Evolutionary conservation across 2,329 filamentous ascomycete genomes (phyloP).

Genomic region (Ophiocordyceps camponoti-leonardi): DNA sequence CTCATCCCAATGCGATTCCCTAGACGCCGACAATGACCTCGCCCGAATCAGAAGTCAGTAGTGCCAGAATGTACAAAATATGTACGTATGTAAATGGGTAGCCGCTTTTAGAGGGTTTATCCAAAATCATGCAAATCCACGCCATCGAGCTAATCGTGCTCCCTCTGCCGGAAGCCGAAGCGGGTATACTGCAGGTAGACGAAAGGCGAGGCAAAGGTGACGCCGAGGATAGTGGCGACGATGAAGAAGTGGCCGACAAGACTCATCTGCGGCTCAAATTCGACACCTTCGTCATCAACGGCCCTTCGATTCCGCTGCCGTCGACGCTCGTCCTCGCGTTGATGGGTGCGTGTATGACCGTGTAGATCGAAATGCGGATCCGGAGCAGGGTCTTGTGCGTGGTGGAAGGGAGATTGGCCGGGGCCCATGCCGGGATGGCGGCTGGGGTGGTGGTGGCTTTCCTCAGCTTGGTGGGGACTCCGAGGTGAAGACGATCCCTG

Average conservation of each 20-base stretch:
- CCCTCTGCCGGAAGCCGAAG: constrained; percentile 12
- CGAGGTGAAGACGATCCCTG: neutral
- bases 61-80: too few species aligned
- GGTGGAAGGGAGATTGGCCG: constrained; percentile 31
- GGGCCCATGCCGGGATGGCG: constrained; percentile 36
- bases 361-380: constrained; percentile 59
- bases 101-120: too few species aligned
- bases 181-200: constrained; percentile 20
- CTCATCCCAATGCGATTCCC: neutral
- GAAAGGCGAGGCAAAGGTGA: constrained; percentile 28
- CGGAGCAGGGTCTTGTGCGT: constrained; percentile 25
- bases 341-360: constrained; percentile 59
- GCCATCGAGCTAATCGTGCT: constrained; percentile 2
- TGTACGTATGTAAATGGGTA: too few species aligned
- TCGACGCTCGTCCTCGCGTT: constrained; percentile 35
- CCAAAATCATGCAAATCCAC: neutral
- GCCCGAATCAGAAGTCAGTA: too few species aligned
- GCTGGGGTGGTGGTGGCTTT: neutral
- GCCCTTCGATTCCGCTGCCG: constrained; percentile 17
- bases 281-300: constrained; percentile 19
- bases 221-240: constrained; percentile 27
- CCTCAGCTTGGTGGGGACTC: too few species aligned
- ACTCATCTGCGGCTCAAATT: constrained; percentile 23
- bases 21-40: neutral
- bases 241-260: constrained; percentile 29